phyloP scores from a whole-genome alignment of 2,329 filamentous ascomycete species.

The Fusarium sp. region DNA sequence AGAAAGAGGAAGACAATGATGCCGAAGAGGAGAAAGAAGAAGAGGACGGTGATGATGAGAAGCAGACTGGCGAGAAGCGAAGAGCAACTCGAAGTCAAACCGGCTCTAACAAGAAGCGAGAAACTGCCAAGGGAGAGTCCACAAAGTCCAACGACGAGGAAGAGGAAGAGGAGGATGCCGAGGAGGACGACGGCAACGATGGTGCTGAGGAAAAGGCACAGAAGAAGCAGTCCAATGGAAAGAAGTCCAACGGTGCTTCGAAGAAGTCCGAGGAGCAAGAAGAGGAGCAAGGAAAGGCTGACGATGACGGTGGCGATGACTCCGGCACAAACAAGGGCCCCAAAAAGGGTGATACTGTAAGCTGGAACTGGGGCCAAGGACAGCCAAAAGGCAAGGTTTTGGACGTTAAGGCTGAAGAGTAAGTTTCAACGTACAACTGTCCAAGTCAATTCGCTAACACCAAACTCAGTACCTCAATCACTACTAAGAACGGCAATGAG shows the following conservation, averaged over 20 bases:
- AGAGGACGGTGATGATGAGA: conserved; percentile 21
- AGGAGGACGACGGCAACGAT: conserved; percentile 25
- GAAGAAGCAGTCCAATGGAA: conserved; percentile 28
- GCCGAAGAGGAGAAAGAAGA: conserved; percentile 16
- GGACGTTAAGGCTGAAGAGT: conserved; percentile 58
- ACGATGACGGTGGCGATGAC: background rate
- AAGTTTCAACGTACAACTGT: conserved; percentile 8
- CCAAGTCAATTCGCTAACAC: background rate
- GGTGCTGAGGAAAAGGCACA: conserved; percentile 16
- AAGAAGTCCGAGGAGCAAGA: conserved; percentile 19
- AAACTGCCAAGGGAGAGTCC: conserved; percentile 44
- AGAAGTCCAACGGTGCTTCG: conserved; percentile 14
- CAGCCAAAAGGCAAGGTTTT: conserved; percentile 58
- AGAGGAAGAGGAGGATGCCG: conserved; percentile 16
- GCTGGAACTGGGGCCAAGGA: conserved; percentile 60
- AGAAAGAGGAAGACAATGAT: conserved; percentile 24
- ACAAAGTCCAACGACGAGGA: conserved; percentile 38
- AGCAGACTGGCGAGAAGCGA: conserved; percentile 44
- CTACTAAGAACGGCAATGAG: conserved; percentile 56
- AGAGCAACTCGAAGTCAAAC: conserved; percentile 39
- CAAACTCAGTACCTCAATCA: conserved; percentile 41
- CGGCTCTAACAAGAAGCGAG: conserved; percentile 49
- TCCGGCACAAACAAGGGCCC: conserved; percentile 49
- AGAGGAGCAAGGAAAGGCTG: conserved; percentile 1
- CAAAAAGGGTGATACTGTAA: conserved; percentile 57